Evolutionary conservation across 2,329 filamentous ascomycete species (phyloP).

Genomic region (Colletotrichum navitas): DNA sequence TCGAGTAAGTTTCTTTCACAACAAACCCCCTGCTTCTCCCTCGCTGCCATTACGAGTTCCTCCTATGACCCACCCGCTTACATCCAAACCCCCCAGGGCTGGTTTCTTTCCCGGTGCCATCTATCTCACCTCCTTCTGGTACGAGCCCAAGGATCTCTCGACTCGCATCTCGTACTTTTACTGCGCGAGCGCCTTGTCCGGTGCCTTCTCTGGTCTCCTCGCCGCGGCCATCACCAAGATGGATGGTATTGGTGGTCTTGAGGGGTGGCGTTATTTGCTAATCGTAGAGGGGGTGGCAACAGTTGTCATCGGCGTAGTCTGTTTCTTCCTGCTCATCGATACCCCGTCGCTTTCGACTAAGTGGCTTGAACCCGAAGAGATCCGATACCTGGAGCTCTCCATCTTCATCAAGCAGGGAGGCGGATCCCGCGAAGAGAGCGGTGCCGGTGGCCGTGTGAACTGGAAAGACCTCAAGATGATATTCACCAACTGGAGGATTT

Average conservation of each 20-base stretch:
- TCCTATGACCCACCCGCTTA: background rate
- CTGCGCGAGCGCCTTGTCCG: constrained; percentile 76
- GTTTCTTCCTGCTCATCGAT: constrained; percentile 45
- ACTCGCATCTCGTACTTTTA: constrained; percentile 74
- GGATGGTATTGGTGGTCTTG: constrained; percentile 54
- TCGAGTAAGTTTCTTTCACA: constrained; percentile 54
- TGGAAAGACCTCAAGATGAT: constrained; percentile 48
- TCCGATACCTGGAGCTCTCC: constrained; percentile 49
- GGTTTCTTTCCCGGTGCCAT: constrained; percentile 67
- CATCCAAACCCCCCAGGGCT: constrained; percentile 49
- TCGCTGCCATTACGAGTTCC: background rate
- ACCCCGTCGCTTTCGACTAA: constrained; percentile 44
- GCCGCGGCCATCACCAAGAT: constrained; percentile 68
- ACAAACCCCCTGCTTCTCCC: background rate
- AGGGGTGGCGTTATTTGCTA: constrained; percentile 58
- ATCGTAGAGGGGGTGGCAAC: constrained; percentile 46
- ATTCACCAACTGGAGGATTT: constrained; percentile 50
- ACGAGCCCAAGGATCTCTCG: constrained; percentile 54
- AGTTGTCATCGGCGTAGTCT: constrained; percentile 46
- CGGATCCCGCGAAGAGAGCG: constrained; percentile 44
- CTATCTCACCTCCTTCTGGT: constrained; percentile 66
- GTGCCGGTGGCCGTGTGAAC: constrained; percentile 45
- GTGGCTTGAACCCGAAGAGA: constrained; percentile 45
- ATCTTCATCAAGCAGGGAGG: constrained; percentile 48
- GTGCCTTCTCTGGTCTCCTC: constrained; percentile 72